Percentiles rank a stretch among this genome's conserved stretches.
These are phyloP conservation scores for Penicillium longicatenatum DNA, from an alignment of 495 filamentous ascomycete species.

Conservation along the genomic window DNA sequence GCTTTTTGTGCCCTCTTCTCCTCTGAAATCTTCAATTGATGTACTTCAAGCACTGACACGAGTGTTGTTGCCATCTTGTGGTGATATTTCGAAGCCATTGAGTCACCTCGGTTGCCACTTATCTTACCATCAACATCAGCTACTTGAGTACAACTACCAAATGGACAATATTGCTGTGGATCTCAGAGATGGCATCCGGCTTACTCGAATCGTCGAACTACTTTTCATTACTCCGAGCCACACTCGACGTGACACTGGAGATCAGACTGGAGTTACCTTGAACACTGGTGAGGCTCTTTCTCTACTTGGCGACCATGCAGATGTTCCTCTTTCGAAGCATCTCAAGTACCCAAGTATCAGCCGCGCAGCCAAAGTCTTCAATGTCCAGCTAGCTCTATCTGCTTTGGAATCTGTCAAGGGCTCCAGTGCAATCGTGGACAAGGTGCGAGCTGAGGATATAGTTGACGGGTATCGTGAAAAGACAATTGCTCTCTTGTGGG, in stretches of 20 bases:
- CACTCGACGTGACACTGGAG: conserved; percentile 5
- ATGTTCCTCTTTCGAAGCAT: conserved; percentile 54
- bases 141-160: conserved; percentile 60
- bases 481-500: conserved; percentile 64
- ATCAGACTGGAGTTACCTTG: conserved; percentile 14
- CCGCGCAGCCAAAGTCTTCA: conserved; percentile 61
- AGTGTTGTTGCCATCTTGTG: conserved; percentile 60
- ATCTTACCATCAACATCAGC: conserved; percentile 53
- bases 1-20: conserved; percentile 51
- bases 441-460: conserved; percentile 60
- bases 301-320: conserved; percentile 16
- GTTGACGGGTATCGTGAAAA: conserved; percentile 70
- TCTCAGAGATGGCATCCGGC: conserved; percentile 62
- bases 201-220: conserved; percentile 62
- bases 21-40: conserved; percentile 56
- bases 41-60: conserved; percentile 55
- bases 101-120: conserved; percentile 60
- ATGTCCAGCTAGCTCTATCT: conserved; percentile 59
- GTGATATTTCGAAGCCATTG: conserved; percentile 57
- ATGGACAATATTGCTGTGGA: conserved; percentile 66
- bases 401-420: conserved; percentile 49
- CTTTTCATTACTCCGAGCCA: conserved; percentile 48
- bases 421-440: conserved; percentile 32
- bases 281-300: conserved; percentile 17
- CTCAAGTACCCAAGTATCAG: conserved; percentile 62